A percentile compares a stretch with the other conserved stretches of the same genome.
These are phyloP conservation scores for Fusarium buharicum DNA, from an alignment of 2,329 filamentous ascomycete species.

Conservation along the genomic window DNA sequence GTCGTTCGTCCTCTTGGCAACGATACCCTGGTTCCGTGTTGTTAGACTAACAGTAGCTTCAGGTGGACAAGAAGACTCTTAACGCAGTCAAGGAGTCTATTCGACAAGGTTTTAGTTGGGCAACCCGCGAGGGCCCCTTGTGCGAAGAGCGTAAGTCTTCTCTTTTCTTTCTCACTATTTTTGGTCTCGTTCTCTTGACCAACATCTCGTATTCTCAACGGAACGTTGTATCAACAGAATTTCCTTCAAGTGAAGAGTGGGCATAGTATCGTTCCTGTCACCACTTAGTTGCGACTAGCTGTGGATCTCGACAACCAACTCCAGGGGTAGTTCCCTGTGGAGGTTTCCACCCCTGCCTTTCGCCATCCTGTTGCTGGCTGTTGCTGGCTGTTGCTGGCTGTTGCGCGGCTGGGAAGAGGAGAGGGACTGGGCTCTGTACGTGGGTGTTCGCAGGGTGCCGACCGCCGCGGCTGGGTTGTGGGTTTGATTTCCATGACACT, in stretches of 20 bases:
- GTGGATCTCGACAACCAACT: slow-evolving; percentile 31
- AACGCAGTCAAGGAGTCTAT: slow-evolving; percentile 90
- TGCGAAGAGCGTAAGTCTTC: slow-evolving; percentile 90
- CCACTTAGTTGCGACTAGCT: slow-evolving; percentile 20
- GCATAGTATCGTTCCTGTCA: slow-evolving; percentile 15
- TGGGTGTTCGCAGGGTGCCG: slow-evolving; percentile 30
- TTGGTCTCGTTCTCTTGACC: slow-evolving; percentile 11
- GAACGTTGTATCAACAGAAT: slow-evolving; percentile 13
- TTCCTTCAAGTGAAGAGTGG: slow-evolving; percentile 37
- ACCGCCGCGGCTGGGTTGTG: slow-evolving; percentile 28
- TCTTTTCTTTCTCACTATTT: slow-evolving; percentile 8
- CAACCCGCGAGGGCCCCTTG: slow-evolving; percentile 90
- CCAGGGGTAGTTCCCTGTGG: slow-evolving; percentile 38
- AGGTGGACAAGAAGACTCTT: slow-evolving; percentile 92
- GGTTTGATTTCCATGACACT: slow-evolving; percentile 13
- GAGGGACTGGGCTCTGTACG: slow-evolving; percentile 22
- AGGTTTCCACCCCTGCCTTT: slow-evolving; percentile 33
- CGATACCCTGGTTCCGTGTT: slow-evolving; percentile 13
- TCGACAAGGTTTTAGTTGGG: slow-evolving; percentile 97
- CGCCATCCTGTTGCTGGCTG: slow-evolving; percentile 32
- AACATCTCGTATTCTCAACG: slow-evolving; percentile 7
- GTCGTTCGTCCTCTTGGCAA: not conserved
- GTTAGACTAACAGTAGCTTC: slow-evolving; percentile 20
- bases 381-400: slow-evolving; percentile 26
- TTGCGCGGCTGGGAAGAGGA: slow-evolving; percentile 23